A percentile compares a stretch with the other conserved stretches of the same genome.
These are phyloP conservation scores for Aspergillus piperis DNA, from an alignment of 2,329 filamentous ascomycete genomes.

Conservation along the genomic window DNA sequence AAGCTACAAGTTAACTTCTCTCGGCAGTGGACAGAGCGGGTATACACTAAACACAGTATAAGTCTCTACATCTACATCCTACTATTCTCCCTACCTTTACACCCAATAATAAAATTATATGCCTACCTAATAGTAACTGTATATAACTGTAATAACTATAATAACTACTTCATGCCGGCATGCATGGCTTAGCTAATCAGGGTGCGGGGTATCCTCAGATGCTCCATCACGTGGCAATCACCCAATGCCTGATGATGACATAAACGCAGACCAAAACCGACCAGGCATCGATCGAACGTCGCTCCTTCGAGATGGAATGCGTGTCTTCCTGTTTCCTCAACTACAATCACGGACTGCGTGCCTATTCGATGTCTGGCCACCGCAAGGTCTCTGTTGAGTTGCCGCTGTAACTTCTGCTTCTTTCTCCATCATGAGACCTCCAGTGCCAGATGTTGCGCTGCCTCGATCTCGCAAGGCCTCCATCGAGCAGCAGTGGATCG, in stretches of 20 bases:
- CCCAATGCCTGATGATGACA: background rate
- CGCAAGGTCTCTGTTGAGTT: background rate
- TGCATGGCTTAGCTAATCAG: background rate
- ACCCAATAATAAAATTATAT: no score
- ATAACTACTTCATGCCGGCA: background rate
- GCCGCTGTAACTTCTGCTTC: background rate
- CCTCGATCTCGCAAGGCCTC: slow-evolving; percentile 40
- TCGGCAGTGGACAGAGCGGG: no score
- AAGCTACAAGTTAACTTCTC: no score
- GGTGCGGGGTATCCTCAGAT: background rate
- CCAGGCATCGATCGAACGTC: background rate
- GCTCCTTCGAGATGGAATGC: background rate
- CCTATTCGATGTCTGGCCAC: slow-evolving; percentile 8
- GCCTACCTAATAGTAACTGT: no score
- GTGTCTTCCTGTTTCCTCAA: background rate
- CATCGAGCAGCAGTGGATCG: slow-evolving; percentile 37
- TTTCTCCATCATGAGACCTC: slow-evolving; percentile 39
- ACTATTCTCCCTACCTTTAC: no score
- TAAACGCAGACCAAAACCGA: background rate
- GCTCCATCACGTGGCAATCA: background rate
- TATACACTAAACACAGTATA: no score
- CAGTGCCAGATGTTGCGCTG: slow-evolving; percentile 35
- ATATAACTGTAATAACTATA: no score
- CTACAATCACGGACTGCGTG: background rate
- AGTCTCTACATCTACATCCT: no score